Percentiles rank a stretch among this genome's conserved stretches.
Evolutionary conservation across 78 protist species (phyloP).

Genomic region (Polysphondylium violaceum): DNA sequence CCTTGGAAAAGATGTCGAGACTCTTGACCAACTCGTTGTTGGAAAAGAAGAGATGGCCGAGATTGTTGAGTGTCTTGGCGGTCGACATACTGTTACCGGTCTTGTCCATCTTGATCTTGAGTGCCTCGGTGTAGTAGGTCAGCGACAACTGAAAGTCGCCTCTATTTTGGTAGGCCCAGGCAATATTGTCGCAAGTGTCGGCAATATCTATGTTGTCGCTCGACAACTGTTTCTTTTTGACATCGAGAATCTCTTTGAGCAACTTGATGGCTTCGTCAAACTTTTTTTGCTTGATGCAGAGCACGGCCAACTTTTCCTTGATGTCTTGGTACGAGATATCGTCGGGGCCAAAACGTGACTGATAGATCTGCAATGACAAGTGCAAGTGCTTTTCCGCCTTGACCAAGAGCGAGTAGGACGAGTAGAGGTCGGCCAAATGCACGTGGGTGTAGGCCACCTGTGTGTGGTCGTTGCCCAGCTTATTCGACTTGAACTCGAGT

Average conservation of each 20-base stretch:
- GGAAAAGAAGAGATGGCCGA: constrained; percentile 43
- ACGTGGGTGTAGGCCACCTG: constrained; percentile 62
- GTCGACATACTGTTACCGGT: constrained; percentile 35
- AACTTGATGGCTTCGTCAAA: constrained; percentile 6
- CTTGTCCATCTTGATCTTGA: constrained; percentile 42
- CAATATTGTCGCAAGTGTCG: constrained; percentile 58
- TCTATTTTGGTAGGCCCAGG: constrained; percentile 52
- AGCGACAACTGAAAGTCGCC: constrained; percentile 17
- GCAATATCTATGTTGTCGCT: constrained; percentile 47
- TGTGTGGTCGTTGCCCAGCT: constrained; percentile 44
- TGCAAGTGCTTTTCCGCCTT: constrained; percentile 18
- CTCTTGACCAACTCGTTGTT: constrained; percentile 32
- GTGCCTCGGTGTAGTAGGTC: constrained; percentile 22
- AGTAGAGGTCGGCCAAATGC: constrained; percentile 59
- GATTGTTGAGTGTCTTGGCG: constrained; percentile 67
- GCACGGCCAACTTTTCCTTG: constrained; percentile 39
- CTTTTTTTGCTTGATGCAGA: constrained; percentile 43
- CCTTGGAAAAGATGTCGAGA: constrained; percentile 40
- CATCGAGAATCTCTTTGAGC: constrained; percentile 9
- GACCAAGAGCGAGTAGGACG: neutral
- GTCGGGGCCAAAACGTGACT: constrained; percentile 24
- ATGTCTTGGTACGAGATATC: constrained; percentile 27
- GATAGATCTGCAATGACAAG: constrained; percentile 26
- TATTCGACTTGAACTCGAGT: constrained; percentile 24
- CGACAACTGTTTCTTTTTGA: neutral